Evolutionary conservation across 2,329 filamentous ascomycete species (phyloP).

Genomic region (Botrytis aclada): DNA sequence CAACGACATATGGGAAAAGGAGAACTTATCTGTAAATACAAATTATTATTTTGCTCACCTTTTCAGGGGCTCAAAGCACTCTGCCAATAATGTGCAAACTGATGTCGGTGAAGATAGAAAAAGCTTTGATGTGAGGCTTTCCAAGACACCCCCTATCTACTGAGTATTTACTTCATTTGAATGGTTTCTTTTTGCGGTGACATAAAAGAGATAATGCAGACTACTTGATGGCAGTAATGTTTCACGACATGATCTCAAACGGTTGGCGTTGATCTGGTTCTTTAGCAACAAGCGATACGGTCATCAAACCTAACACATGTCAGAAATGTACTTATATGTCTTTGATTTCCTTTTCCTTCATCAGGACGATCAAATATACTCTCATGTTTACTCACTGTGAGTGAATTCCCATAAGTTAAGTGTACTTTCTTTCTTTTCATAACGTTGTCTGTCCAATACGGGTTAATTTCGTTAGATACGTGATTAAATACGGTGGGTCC

Average conservation of each 20-base stretch:
- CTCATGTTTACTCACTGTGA: neutral
- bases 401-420: neutral
- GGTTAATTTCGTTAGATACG: slow-evolving; percentile 15
- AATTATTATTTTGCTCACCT: neutral
- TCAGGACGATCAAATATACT: neutral
- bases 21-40: slow-evolving; percentile 15
- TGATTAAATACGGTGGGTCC: slow-evolving; percentile 5
- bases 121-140: slow-evolving; percentile 6
- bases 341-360: neutral
- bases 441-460: slow-evolving; percentile 5
- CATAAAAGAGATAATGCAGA: slow-evolving; percentile 1
- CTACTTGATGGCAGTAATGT: neutral
- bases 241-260: neutral
- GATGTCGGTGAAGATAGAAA: slow-evolving; percentile 3
- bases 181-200: neutral
- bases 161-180: neutral
- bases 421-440: neutral
- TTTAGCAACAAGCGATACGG: neutral
- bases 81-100: neutral
- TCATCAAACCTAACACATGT: neutral
- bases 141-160: neutral
- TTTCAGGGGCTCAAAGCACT: neutral
- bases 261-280: neutral
- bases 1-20: neutral
- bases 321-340: neutral